Conservation (phyloP, 2,329 filamentous ascomycete genomes). For the Aspergillus fructus region DNA sequence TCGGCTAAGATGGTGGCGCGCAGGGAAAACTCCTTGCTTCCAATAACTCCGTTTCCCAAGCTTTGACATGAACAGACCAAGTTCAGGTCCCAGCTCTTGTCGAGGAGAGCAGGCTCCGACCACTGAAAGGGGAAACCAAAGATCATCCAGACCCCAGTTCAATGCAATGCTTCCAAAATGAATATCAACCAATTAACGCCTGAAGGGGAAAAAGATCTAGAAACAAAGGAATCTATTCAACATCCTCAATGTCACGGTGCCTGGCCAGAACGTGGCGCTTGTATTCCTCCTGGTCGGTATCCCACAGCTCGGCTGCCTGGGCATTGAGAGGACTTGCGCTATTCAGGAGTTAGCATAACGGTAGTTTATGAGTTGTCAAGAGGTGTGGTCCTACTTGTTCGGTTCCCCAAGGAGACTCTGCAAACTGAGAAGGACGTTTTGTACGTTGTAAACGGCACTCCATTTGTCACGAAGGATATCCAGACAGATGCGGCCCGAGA, state of each 20-base stretch:
- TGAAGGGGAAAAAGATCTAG: constrained; percentile 5
- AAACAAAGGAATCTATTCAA: constrained; percentile 29
- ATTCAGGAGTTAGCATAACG: constrained; percentile 13
- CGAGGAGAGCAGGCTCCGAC: neutral
- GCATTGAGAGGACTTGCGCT: constrained; percentile 94
- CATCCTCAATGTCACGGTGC: constrained; percentile 58
- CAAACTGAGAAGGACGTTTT: constrained; percentile 86
- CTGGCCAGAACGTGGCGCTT: constrained; percentile 69
- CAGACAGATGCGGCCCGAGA: constrained; percentile 92
- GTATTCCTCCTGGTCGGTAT: constrained; percentile 82
- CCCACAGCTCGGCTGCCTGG: constrained; percentile 94
- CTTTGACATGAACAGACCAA: neutral
- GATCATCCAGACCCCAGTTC: constrained; percentile 15
- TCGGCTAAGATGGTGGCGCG: neutral
- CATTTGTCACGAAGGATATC: constrained; percentile 99
- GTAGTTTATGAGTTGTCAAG: neutral
- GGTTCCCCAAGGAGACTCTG: constrained; percentile 95
- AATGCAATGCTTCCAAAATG: constrained; percentile 16
- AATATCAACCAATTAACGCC: constrained; percentile 11
- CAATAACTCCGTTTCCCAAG: constrained; percentile 10
- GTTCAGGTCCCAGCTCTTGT: neutral
- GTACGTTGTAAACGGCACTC: constrained; percentile 96
- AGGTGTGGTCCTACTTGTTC: constrained; percentile 73
- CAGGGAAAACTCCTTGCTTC: neutral
- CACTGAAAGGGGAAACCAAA: constrained; percentile 6